These are phyloP conservation scores for Volutella citrinella DNA, from an alignment of 2,329 filamentous ascomycete species.

Conservation along the genomic window DNA sequence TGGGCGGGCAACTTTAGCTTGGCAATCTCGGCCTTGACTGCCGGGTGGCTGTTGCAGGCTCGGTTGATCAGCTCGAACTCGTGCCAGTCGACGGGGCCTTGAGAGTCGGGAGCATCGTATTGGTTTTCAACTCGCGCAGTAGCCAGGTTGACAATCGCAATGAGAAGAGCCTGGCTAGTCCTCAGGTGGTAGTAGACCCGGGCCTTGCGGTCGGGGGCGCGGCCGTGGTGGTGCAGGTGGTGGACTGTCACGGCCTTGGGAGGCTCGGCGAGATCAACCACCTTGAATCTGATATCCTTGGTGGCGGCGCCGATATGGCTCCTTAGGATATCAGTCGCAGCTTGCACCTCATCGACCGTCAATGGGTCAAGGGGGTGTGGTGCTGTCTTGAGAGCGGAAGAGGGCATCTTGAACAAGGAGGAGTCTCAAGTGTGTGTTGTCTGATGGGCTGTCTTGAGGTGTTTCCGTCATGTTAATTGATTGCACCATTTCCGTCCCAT, in stretches of 20 bases:
- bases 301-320: background rate
- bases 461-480: too few species aligned
- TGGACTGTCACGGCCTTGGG: conserved; percentile 3
- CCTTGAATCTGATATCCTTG: conserved; percentile 9
- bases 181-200: conserved; percentile 11
- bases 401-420: conserved; percentile 6
- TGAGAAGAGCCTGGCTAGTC: conserved; percentile 5
- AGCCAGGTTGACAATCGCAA: conserved; percentile 9
- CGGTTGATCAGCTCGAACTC: conserved; percentile 9
- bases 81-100: conserved; percentile 10
- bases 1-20: conserved; percentile 14
- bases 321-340: conserved; percentile 1
- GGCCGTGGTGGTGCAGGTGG: conserved; percentile 6
- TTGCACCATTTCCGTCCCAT: too few species aligned
- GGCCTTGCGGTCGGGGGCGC: conserved; percentile 7
- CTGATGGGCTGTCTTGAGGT: too few species aligned
- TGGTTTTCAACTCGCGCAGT: conserved; percentile 3
- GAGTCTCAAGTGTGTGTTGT: too few species aligned
- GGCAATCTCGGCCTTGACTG: conserved; percentile 12
- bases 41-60: conserved; percentile 9
- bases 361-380: conserved; percentile 12
- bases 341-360: conserved; percentile 7
- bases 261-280: conserved; percentile 10
- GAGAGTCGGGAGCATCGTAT: conserved; percentile 6
- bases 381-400: conserved; percentile 1